A percentile compares a stretch with the other conserved stretches of the same genome.
Conservation (phyloP, 441 rosid species). For the Flueggea neowawraea region DNA sequence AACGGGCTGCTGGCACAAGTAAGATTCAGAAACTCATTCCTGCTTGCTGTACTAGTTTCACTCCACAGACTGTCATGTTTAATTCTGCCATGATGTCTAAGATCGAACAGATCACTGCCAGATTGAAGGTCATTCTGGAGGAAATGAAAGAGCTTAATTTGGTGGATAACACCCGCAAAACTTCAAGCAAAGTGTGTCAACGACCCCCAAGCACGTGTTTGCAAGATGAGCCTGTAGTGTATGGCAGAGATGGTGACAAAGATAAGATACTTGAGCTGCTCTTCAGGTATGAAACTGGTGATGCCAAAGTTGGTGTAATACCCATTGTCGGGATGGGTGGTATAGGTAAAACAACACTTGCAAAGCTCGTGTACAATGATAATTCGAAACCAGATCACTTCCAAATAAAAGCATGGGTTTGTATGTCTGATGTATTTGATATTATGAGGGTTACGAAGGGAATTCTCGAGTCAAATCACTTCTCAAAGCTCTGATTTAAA, state of each 20-base stretch:
- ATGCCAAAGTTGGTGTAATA: not conserved
- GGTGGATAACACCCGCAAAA: not conserved
- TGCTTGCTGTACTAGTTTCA: not conserved
- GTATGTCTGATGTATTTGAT: not conserved
- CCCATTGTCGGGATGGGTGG: constrained; percentile 8
- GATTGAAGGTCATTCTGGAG: not conserved
- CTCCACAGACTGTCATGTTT: not conserved
- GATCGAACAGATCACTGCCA: constrained; percentile 1
- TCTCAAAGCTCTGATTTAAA: not conserved
- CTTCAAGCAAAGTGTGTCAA: not conserved
- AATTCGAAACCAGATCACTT: not conserved
- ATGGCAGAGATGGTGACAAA: constrained; percentile 10
- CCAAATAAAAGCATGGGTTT: not conserved
- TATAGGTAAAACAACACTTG: constrained; percentile 9
- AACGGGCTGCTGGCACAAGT: not conserved
- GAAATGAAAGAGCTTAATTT: not conserved
- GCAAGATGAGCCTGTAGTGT: not conserved
- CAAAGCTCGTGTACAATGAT: constrained; percentile 3
- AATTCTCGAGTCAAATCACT: not conserved
- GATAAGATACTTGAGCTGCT: constrained; percentile 7
- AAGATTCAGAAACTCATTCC: not conserved
- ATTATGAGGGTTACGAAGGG: not conserved
- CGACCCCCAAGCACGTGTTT: constrained; percentile 2
- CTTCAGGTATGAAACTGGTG: not conserved
- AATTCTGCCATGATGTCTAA: constrained; percentile 4